Evolutionary conservation across 2,329 filamentous ascomycete species (phyloP).

Genomic region (Penicillium sclerotigenum): DNA sequence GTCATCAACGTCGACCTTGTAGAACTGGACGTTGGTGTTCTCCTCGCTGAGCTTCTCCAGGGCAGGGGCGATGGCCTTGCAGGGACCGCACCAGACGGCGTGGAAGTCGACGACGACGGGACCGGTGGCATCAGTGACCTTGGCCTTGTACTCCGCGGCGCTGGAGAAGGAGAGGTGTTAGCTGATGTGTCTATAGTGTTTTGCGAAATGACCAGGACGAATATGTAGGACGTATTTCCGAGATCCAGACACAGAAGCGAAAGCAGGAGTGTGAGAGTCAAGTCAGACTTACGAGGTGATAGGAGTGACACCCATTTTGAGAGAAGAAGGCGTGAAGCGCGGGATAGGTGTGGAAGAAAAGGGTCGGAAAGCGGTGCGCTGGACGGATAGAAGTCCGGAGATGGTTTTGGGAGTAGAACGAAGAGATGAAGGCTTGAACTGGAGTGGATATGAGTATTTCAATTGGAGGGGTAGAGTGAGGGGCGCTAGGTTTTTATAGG

Average conservation of each 20-base stretch:
- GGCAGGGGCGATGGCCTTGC: conserved; percentile 81
- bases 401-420: conserved; percentile 7
- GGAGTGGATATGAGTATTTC: conserved; percentile 5
- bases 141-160: conserved; percentile 57
- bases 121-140: conserved; percentile 49
- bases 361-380: conserved; percentile 6
- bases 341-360: conserved; percentile 21
- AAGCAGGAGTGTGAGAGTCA: not conserved
- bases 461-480: conserved; percentile 16
- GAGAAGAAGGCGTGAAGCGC: conserved; percentile 15
- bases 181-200: not conserved
- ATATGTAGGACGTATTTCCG: too few relatives aligned
- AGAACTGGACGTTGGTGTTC: conserved; percentile 66
- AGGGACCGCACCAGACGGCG: conserved; percentile 90
- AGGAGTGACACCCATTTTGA: conserved; percentile 27
- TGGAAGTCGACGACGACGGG: conserved; percentile 79
- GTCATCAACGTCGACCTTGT: conserved; percentile 89
- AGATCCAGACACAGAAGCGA: not conserved
- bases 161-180: conserved; percentile 39
- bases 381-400: conserved; percentile 7
- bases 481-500: conserved; percentile 29
- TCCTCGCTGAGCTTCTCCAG: conserved; percentile 62
- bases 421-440: conserved; percentile 18
- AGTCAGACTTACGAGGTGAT: conserved; percentile 27
- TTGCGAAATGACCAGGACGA: not conserved